These are phyloP conservation scores for Ensete glaucum DNA, from an alignment of 176 grass and related monocot species.

Conservation along the genomic window DNA sequence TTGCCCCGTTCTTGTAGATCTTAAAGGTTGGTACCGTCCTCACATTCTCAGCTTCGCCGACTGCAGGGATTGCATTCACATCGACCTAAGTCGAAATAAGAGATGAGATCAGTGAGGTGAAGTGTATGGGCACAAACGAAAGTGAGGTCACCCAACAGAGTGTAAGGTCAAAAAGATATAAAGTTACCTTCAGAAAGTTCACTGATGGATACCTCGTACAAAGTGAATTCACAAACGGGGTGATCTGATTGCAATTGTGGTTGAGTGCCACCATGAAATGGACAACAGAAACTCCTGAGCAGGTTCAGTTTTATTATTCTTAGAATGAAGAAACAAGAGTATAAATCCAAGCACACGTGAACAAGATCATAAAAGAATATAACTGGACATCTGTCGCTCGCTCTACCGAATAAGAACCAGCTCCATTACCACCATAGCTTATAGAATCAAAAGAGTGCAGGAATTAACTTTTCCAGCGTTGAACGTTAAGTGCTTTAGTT, in stretches of 20 bases:
- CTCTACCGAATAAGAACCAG: too few relatives aligned
- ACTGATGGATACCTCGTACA: conserved; percentile 78
- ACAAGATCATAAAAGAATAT: background rate
- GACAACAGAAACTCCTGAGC: conserved; percentile 71
- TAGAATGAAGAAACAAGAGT: background rate
- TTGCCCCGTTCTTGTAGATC: conserved; percentile 79
- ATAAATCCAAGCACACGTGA: background rate
- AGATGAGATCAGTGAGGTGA: conserved; percentile 10
- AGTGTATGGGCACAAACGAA: background rate
- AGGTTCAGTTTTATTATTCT: background rate
- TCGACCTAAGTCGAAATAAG: conserved; percentile 48
- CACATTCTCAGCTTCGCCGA: conserved; percentile 70
- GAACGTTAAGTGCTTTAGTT: background rate
- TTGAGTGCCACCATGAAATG: conserved; percentile 72
- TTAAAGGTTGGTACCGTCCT: conserved; percentile 83
- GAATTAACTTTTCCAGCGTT: too few relatives aligned
- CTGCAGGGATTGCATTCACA: conserved; percentile 49
- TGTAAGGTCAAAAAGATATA: background rate
- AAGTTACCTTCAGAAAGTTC: conserved; percentile 88
- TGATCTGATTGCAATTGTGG: conserved; percentile 67
- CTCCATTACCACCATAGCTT: background rate
- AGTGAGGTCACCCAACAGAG: background rate
- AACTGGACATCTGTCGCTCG: too few relatives aligned
- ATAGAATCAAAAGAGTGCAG: background rate
- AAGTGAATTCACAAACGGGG: conserved; percentile 57